These are phyloP conservation scores for Tetrahymena malaccensis DNA, from an alignment of 73 alveolate genomes.

Conservation along the genomic window DNA sequence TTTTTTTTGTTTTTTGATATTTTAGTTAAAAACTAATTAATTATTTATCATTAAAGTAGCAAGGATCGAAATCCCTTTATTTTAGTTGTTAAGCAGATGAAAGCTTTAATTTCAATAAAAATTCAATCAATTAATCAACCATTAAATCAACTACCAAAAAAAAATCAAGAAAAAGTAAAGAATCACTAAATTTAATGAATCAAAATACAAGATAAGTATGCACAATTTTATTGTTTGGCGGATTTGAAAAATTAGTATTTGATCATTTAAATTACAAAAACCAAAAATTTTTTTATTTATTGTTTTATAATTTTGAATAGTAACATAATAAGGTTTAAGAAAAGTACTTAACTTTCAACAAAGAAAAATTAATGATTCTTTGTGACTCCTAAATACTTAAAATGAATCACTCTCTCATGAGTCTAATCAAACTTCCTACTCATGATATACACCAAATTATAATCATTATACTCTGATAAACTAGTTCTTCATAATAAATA, in stretches of 20 bases:
- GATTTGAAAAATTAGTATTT: not conserved
- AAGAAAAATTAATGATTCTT: not conserved
- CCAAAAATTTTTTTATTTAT: not conserved
- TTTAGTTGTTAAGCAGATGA: not conserved
- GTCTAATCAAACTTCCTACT: not conserved
- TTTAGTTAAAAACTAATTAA: not conserved
- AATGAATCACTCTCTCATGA: not conserved
- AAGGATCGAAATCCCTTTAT: not conserved
- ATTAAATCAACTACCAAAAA: not conserved
- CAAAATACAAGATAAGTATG: not conserved
- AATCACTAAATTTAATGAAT: not conserved
- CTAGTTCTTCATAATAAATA: too few species aligned
- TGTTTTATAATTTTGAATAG: not conserved
- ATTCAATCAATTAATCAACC: not conserved
- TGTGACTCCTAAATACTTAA: not conserved
- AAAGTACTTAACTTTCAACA: not conserved
- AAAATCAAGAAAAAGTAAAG: not conserved
- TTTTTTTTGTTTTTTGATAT: not conserved
- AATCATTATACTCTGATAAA: not conserved
- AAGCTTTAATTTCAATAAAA: not conserved
- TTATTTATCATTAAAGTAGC: not conserved
- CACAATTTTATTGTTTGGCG: not conserved
- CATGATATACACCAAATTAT: not conserved
- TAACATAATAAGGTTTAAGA: not conserved
- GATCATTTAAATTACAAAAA: not conserved